Evolutionary conservation across 2,329 filamentous ascomycete genomes (phyloP).

Genomic region (Sporothrix globosa): DNA sequence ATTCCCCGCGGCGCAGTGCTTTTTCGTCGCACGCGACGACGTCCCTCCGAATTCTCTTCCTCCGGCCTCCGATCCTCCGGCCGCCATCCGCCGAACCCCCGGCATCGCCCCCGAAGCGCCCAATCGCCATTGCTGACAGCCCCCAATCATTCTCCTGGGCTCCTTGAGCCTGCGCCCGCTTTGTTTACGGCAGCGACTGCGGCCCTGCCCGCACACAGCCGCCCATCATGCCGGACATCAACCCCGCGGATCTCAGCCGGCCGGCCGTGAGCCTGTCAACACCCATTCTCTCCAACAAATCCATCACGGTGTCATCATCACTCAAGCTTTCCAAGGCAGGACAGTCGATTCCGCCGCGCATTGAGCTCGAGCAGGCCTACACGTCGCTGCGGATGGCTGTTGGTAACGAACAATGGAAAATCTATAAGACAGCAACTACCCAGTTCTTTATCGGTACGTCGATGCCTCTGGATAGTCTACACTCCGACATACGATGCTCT

Average conservation of each 20-base stretch:
- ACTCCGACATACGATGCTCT: no score
- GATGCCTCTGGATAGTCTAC: neutral
- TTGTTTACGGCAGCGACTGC: neutral
- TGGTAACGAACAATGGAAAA: constrained; percentile 63
- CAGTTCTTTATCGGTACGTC: constrained; percentile 65
- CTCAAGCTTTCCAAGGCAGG: constrained; percentile 61
- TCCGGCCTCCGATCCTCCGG: constrained; percentile 23
- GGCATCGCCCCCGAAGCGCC: constrained; percentile 37
- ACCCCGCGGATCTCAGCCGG: constrained; percentile 69
- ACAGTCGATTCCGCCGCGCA: constrained; percentile 66
- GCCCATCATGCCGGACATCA: constrained; percentile 66
- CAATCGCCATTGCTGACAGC: constrained; percentile 10
- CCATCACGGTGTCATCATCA: constrained; percentile 57
- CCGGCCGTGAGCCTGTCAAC: constrained; percentile 61
- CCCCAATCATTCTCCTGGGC: neutral
- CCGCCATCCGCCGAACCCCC: constrained; percentile 34
- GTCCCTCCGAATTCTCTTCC: neutral
- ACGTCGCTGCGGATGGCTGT: constrained; percentile 63
- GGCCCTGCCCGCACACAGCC: constrained; percentile 1
- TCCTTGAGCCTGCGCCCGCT: neutral
- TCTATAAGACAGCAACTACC: constrained; percentile 65
- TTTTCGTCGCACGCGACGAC: constrained; percentile 52
- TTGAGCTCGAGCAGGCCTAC: constrained; percentile 69
- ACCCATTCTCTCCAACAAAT: constrained; percentile 61
- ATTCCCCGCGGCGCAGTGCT: constrained; percentile 52